These are phyloP conservation scores for Fusarium incarnatum DNA, from an alignment of 2,329 filamentous ascomycete species.

Conservation along the genomic window DNA sequence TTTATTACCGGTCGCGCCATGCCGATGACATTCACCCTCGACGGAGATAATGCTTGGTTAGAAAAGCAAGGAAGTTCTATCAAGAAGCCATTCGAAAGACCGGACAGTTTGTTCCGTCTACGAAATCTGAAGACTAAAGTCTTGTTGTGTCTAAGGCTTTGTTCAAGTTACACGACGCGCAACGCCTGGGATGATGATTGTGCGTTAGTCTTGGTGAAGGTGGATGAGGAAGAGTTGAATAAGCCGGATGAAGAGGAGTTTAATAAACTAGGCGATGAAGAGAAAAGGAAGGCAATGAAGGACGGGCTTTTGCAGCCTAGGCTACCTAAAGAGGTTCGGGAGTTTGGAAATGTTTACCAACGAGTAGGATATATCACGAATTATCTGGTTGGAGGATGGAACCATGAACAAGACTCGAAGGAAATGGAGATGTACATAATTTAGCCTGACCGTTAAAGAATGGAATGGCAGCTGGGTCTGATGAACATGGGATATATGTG, in stretches of 20 bases:
- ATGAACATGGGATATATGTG: fast-evolving
- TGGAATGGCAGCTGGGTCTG: fast-evolving
- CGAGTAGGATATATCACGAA: slow-evolving; percentile 32
- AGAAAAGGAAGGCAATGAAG: background rate
- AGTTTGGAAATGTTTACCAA: slow-evolving; percentile 32
- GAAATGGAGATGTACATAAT: slow-evolving; percentile 32
- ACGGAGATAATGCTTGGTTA: slow-evolving; percentile 6
- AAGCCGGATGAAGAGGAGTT: background rate
- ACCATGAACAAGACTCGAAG: slow-evolving; percentile 20
- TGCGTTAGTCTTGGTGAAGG: slow-evolving; percentile 34
- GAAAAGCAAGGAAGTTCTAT: slow-evolving; percentile 7
- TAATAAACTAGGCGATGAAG: background rate
- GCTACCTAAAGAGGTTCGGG: slow-evolving; percentile 11
- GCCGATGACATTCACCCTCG: slow-evolving; percentile 7
- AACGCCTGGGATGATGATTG: slow-evolving; percentile 35
- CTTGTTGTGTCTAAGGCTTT: slow-evolving; percentile 29
- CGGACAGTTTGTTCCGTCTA: slow-evolving; percentile 35
- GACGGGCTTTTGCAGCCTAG: slow-evolving; percentile 11
- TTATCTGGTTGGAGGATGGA: slow-evolving; percentile 33
- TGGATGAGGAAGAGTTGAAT: background rate
- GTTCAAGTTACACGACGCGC: slow-evolving; percentile 2
- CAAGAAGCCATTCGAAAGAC: slow-evolving; percentile 11
- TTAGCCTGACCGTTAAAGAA: background rate
- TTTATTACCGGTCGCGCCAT: slow-evolving; percentile 36
- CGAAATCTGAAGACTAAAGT: slow-evolving; percentile 4